phyloP scores from a whole-genome alignment of 768 basidiomycete species.

The Galerina sulciceps region DNA sequence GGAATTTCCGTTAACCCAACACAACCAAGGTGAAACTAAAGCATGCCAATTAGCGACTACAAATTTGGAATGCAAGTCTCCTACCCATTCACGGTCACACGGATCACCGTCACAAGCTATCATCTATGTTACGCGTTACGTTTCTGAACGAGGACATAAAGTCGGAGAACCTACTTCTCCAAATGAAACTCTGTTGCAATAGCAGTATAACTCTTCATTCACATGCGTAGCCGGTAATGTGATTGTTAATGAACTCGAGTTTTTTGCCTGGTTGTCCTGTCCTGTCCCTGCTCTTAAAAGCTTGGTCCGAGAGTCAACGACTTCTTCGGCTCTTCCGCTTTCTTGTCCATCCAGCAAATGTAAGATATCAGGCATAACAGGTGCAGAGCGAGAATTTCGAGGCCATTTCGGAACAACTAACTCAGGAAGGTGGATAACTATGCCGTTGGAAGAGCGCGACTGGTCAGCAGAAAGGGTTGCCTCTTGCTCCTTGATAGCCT shows the following conservation, averaged over 20 bases:
- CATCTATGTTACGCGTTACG: conserved; percentile 57
- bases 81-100: conserved; percentile 86
- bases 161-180: conserved; percentile 64
- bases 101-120: conserved; percentile 78
- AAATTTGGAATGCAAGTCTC: conserved; percentile 31
- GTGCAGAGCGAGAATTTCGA: conserved; percentile 31
- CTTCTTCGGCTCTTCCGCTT: conserved; percentile 12
- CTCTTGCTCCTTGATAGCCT: conserved; percentile 55
- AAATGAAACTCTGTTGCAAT: conserved; percentile 79
- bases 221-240: conserved; percentile 36
- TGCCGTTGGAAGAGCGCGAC: conserved; percentile 26
- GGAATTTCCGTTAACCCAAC: conserved; percentile 64
- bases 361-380: conserved; percentile 8
- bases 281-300: conserved; percentile 20
- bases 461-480: conserved; percentile 43
- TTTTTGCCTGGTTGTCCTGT: conserved; percentile 22
- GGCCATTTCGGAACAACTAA: conserved; percentile 59
- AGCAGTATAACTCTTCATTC: conserved; percentile 73
- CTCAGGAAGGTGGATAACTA: conserved; percentile 63
- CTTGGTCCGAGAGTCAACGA: conserved; percentile 9
- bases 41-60: conserved; percentile 8
- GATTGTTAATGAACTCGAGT: conserved; percentile 35
- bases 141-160: conserved; percentile 11
- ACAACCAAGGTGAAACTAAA: conserved; percentile 76
- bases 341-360: conserved; percentile 4